Base-by-base conservation (phyloP, 257 asterid species). In the Solanum piurae region DNA sequence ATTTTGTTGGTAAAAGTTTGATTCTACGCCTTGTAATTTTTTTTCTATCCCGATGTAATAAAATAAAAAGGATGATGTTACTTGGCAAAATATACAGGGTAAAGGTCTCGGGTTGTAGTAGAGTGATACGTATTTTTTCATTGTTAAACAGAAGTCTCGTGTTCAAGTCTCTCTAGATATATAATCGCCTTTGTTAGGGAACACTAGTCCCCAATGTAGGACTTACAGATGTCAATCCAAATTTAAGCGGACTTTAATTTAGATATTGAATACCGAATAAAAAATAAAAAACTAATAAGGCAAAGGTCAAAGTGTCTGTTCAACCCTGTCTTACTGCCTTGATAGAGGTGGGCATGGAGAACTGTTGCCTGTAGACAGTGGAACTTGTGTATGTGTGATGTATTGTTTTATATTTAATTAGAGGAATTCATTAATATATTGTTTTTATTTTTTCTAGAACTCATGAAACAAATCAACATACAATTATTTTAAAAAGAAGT, bases 131-230 rank as follows among this genome's bases (percentile, higher is more conserved):
- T 52, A 52, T 0, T 52, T 0, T 6, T 2, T 52, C 3, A 16
- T 0, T 5, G 1, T 52, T 52, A 16, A 16, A 0, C 0, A 52
- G 1, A 52, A 0, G 0, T 20, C 4, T 55, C 0, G 2, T 0
- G 1, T 55, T 55, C 8, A 4, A 52, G 8, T 52, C 3, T 1
- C 2, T 1, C 6, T 52, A 1, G 1, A 1, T 52, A 16, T 0
- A 16, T 0, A 52, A 52, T 16, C 1, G 0, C 2, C 0, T 16
- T 52, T 16, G 1, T 16, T 16, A 16, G 23, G 1, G 0, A 38
- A 11, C 1, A 0, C 0, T 38, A 29, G 29, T 1, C 29, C 29
- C 29, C 29, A 29, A 29, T 29, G 29, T 29, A 29, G 29, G 29
- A 29, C 29, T 29, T 29, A 29, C 29, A 29, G 29, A 29, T 29